Conservation (phyloP, 257 asterid genomes). For the Echium plantagineum region DNA sequence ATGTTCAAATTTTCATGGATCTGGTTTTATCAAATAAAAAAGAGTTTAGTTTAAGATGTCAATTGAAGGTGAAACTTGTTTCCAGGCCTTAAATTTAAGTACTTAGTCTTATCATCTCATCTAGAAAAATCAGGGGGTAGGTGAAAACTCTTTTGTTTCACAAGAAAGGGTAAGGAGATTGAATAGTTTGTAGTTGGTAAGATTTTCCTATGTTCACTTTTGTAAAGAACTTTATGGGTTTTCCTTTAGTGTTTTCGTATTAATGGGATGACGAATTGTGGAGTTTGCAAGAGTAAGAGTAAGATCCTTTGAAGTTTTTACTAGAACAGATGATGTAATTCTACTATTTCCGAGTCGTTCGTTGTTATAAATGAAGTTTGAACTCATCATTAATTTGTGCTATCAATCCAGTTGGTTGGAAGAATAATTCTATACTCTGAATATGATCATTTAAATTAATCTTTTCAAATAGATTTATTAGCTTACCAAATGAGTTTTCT, state of each 20-base stretch:
- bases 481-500: background rate
- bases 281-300: background rate
- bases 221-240: background rate
- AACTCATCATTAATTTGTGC: background rate
- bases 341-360: background rate
- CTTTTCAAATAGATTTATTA: background rate
- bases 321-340: background rate
- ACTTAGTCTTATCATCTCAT: too few relatives aligned
- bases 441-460: background rate
- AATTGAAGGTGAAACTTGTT: too few relatives aligned
- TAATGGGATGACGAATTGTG: background rate
- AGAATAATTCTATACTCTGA: background rate
- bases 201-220: background rate
- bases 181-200: background rate
- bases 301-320: background rate
- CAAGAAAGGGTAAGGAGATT: too few relatives aligned
- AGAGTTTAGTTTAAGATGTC: too few relatives aligned
- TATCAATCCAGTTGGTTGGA: background rate
- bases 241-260: background rate
- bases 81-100: too few relatives aligned
- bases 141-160: too few relatives aligned
- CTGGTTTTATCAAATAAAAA: background rate
- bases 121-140: too few relatives aligned
- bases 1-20: background rate
- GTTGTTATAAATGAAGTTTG: background rate